Evolutionary conservation across 805 yeast species (phyloP).

Genomic region (Wickerhamiella allomyrinae): DNA sequence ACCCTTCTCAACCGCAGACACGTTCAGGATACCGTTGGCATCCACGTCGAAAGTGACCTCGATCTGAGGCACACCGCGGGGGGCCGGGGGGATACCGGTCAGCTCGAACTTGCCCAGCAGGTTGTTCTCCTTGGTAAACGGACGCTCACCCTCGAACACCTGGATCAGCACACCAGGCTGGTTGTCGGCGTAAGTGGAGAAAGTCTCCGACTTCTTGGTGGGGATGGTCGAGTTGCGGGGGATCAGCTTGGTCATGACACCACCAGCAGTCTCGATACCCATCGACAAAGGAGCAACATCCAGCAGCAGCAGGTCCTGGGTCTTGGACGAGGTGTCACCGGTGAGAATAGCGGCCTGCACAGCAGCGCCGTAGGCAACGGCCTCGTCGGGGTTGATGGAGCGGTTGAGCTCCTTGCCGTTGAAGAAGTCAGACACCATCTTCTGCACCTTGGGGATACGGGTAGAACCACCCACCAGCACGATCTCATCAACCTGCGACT

Average conservation of each 20-base stretch:
- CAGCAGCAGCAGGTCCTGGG: constrained; percentile 83
- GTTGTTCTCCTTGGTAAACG: constrained; percentile 91
- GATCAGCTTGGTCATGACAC: constrained; percentile 95
- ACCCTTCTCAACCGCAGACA: constrained; percentile 93
- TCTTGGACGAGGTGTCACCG: constrained; percentile 92
- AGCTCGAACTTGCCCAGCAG: constrained; percentile 93
- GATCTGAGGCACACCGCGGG: constrained; percentile 97
- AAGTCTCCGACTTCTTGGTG: constrained; percentile 91
- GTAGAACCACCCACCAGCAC: constrained; percentile 97
- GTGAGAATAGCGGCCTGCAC: constrained; percentile 95
- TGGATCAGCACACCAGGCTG: constrained; percentile 98
- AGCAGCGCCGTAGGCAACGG: constrained; percentile 98
- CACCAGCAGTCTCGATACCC: constrained; percentile 99
- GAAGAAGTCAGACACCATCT: constrained; percentile 89
- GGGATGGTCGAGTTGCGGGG: constrained; percentile 98
- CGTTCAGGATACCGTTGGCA: constrained; percentile 95
- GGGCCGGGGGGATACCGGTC: constrained; percentile 94
- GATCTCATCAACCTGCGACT: constrained; percentile 79
- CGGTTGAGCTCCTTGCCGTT: constrained; percentile 95
- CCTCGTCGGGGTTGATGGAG: constrained; percentile 97
- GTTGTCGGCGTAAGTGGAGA: constrained; percentile 95
- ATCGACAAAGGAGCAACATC: constrained; percentile 96
- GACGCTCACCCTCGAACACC: constrained; percentile 97
- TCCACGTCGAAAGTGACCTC: constrained; percentile 96
- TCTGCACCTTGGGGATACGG: constrained; percentile 94